Evolutionary conservation across 257 asterid species (phyloP), one percentile per base, ranked within the genome.

Genomic region (Ajuga chamaepitys): DNA sequence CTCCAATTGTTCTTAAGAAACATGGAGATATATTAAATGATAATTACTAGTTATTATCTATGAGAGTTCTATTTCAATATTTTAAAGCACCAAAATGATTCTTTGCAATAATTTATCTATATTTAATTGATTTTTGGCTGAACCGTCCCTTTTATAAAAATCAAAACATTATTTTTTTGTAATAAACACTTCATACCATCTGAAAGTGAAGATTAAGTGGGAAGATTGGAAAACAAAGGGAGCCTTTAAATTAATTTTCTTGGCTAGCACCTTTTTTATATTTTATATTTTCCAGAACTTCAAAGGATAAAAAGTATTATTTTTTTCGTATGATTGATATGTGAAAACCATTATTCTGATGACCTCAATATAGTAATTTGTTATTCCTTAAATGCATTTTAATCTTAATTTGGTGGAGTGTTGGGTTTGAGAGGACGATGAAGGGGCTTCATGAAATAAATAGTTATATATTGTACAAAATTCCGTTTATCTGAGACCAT

Each of bases 1-100:
- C 21, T 46, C n/a, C 57, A 38, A n/a, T 52, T 77, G 41, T 62
- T 32, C 67, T 72, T 51, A 62, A 51, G 64, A 64, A 56, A 65
- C 34, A 55, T 16, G 32, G 16, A 21, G 46, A n/a, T 5, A 12
- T 35, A 56, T 14, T 5, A 34, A 30, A 30, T 11, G 7, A 34
- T n/a, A 21, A 41, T 38, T 47, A 65, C 30, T 30, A 34, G 40
- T 35, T 51, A 44, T 55, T 47, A 53, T 40, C 24, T 56, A 22
- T 38, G 59, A 61, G 26, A 40, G 38, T 11, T 25, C 21, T 9
- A 9, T 57, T 47, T 32, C 13, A 46, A 26, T 37, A 22, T 45
- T 58, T 24, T 34, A 32, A 20, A n/a, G 40, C 24, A 22, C 9
- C 34, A 38, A 51, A 58, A 48, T 25, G 28, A 13, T 35, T 66